Percentiles rank a stretch among this genome's conserved stretches.
Evolutionary conservation across 2,329 filamentous ascomycete genomes (phyloP).

Genomic region (Alternaria sp.): DNA sequence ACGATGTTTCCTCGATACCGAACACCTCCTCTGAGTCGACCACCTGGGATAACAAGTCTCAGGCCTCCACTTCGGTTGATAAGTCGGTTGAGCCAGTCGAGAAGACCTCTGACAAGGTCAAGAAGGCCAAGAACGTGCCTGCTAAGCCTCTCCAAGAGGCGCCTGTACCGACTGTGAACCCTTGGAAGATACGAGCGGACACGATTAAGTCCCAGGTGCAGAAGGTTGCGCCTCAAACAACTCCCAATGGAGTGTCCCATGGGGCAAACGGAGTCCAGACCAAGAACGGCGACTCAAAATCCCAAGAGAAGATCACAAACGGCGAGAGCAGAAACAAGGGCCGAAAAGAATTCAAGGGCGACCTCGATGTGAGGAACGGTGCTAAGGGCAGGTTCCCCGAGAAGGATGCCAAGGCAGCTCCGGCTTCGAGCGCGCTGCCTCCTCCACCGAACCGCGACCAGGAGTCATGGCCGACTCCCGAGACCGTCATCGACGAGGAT

Average conservation of each 20-base stretch:
- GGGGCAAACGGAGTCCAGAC: constrained; percentile 12
- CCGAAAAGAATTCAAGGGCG: constrained; percentile 36
- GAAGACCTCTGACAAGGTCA: constrained; percentile 63
- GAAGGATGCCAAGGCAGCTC: constrained; percentile 32
- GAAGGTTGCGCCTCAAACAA: constrained; percentile 52
- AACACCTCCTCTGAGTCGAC: constrained; percentile 70
- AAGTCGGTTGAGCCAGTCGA: constrained; percentile 61
- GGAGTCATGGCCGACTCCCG: constrained; percentile 87
- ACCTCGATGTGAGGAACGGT: constrained; percentile 37
- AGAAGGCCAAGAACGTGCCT: constrained; percentile 48
- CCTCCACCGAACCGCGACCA: constrained; percentile 77
- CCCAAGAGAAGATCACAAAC: constrained; percentile 27
- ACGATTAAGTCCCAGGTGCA: constrained; percentile 62
- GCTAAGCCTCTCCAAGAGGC: constrained; percentile 76
- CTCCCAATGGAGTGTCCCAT: constrained; percentile 27
- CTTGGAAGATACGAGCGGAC: constrained; percentile 83
- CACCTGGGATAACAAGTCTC: constrained; percentile 71
- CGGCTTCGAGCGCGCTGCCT: constrained; percentile 38
- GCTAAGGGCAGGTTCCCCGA: constrained; percentile 36
- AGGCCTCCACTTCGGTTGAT: constrained; percentile 69
- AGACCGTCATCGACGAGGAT: constrained; percentile 76
- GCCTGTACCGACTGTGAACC: constrained; percentile 81
- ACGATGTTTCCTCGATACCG: constrained; percentile 66
- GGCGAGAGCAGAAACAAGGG: constrained; percentile 28
- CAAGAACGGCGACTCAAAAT: constrained; percentile 34